Base-by-base conservation (phyloP, 805 yeast species). In the Suhomyces prunicola region DNA sequence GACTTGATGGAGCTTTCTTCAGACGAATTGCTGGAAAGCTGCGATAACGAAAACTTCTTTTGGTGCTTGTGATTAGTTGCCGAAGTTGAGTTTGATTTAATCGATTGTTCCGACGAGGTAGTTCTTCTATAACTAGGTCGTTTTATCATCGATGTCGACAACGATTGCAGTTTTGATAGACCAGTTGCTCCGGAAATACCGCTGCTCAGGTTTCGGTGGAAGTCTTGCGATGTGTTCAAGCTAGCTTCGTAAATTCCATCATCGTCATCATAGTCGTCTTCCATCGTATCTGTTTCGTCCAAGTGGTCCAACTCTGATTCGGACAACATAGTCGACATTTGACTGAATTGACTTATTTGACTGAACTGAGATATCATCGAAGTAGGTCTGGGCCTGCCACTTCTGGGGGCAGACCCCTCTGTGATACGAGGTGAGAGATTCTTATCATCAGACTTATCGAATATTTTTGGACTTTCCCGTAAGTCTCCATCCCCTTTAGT, bases 271-370 rank as follows among this genome's bases (percentile, higher is more conserved):
- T 65, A 69, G 36, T 71, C 71, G 10, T 71, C 76, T 2, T 62
- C 77, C 67, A 67, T 64, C 9, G 68, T 64, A 51, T 73, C 78
- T 2, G 77, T 69, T 45, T 70, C 78, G 42, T 70, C 76, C 52
- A 72, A 55, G 47, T 67, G 64, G 33, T 74, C 78, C 41, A 72
- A 57, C 50, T 75, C 80, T 4, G 74, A 70, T 50, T 72, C 80
- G 3, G 78, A 73, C 60, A 73, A 54, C 72, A 72, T 71, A 15
- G 76, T 68, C 7, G 76, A 74, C 54, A 73, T 59, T 52, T 76
- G 79, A 60, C 76, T 70, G 40, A 69, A 54, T 47, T 74, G 78
- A 56, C 76, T 70, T 27, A 69, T 55, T 57, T 73, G 78, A 60
- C 73, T 68, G 12, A 67, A 58, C 57, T 74, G 78, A 2, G 77